These are phyloP conservation scores for Phaeoacremonium minimum DNA, from an alignment of 2,329 filamentous ascomycete genomes.

Conservation along the genomic window DNA sequence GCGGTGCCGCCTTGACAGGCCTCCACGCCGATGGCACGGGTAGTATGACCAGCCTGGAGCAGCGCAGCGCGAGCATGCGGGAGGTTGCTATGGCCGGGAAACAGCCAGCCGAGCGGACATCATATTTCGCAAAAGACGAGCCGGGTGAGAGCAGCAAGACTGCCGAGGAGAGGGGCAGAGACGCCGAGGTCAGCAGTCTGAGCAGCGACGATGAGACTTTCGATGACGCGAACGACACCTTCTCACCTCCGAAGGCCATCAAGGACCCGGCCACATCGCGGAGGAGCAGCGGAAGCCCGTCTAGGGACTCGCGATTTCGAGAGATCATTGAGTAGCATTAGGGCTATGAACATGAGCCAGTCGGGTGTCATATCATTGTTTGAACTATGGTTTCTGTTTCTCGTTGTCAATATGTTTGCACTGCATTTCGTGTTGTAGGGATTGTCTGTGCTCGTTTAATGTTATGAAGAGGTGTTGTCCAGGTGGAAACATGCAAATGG, in stretches of 20 bases:
- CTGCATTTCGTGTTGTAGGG: too few species aligned
- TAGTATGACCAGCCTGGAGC: constrained; percentile 21
- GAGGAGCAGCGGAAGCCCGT: constrained; percentile 31
- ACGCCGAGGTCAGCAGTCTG: background rate
- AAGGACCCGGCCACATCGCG: constrained; percentile 18
- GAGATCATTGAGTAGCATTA: constrained; percentile 43
- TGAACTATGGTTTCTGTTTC: too few species aligned
- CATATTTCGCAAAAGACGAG: constrained; percentile 5
- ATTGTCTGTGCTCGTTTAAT: too few species aligned
- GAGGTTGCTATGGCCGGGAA: constrained; percentile 25
- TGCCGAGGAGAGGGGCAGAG: constrained; percentile 1
- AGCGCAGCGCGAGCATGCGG: constrained; percentile 19
- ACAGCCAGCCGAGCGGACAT: too few species aligned
- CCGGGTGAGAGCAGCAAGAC: constrained; percentile 1
- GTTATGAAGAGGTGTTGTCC: too few species aligned
- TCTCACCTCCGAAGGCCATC: constrained; percentile 12
- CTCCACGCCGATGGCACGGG: constrained; percentile 19
- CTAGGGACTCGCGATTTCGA: constrained; percentile 43
- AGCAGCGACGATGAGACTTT: constrained; percentile 1
- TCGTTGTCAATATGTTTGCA: too few species aligned
- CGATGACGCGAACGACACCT: constrained; percentile 3
- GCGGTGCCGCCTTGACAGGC: constrained; percentile 30
- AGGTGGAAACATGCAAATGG: too few species aligned
- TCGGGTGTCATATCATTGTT: too few species aligned
- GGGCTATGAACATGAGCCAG: too few species aligned